A percentile compares a stretch with the other conserved stretches of the same genome.
phyloP scores from a whole-genome alignment of 225 moss, liverwort and hornwort genomes.

The Bryoerythrophyllum caledonicum region DNA sequence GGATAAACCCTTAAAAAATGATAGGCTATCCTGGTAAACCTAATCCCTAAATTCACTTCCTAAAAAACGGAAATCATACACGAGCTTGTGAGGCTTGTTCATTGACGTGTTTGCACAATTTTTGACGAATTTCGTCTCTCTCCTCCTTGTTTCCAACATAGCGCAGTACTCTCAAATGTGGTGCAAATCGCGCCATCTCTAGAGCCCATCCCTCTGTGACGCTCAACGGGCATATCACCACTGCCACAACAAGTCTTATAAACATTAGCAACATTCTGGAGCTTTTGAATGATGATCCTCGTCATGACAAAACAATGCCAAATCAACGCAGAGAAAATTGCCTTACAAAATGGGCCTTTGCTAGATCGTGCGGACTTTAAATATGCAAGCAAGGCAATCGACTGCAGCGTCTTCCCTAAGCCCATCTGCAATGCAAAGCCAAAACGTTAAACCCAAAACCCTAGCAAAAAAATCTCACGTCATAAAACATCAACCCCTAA shows the following conservation, averaged over 20 bases:
- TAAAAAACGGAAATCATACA: slow-evolving; percentile 35
- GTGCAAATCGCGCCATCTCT: slow-evolving; percentile 75
- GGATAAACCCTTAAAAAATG: too few relatives aligned
- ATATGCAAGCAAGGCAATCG: slow-evolving; percentile 72
- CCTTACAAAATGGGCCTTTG: slow-evolving; percentile 81
- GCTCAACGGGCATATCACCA: slow-evolving; percentile 86
- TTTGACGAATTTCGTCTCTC: slow-evolving; percentile 59
- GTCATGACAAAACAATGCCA: background rate
- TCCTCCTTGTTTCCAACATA: slow-evolving; percentile 79
- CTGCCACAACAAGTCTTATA: slow-evolving; percentile 42
- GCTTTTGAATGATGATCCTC: background rate
- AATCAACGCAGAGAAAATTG: background rate
- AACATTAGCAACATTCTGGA: slow-evolving; percentile 6
- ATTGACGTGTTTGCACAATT: slow-evolving; percentile 55
- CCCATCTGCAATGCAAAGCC: slow-evolving; percentile 82
- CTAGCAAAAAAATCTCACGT: slow-evolving; percentile 1
- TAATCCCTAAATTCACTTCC: too few relatives aligned
- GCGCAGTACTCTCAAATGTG: slow-evolving; percentile 55
- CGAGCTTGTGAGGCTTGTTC: slow-evolving; percentile 44
- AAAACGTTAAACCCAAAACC: slow-evolving; percentile 8
- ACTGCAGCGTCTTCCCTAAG: slow-evolving; percentile 88
- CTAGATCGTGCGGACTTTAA: slow-evolving; percentile 49
- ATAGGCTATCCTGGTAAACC: too few relatives aligned
- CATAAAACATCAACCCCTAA: slow-evolving; percentile 23
- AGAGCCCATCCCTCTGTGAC: slow-evolving; percentile 93